Base-by-base conservation (phyloP, 306 rosid genomes). In the Medicago lupulina region DNA sequence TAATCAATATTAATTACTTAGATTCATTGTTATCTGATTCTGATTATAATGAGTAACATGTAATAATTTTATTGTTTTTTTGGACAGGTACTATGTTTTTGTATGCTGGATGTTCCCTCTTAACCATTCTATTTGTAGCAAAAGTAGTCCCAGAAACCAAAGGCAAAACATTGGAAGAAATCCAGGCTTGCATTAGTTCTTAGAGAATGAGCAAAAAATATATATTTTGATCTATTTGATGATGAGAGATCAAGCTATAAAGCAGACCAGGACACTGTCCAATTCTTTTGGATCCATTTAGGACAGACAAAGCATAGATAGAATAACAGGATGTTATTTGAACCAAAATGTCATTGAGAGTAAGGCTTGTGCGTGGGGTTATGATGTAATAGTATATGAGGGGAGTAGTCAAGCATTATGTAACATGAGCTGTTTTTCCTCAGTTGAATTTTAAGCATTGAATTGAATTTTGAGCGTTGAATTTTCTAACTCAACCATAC, bases 121-220 rank as follows among this genome's bases (percentile, higher is more conserved):
- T 88, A 73, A 88, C 96, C 17, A 79, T 93, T 78, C 36, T 91
- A 47, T 91, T 93, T 79, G 97, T 88, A 50, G 87, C 89, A 16
- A 88, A 84, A 80, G 61, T 87, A 67, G 93, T 93, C 46, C 97
- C 97, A 67, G 98, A 93, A 83, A 93, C 98, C 80, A 93, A 89
- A 85, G 98, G 98, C 62, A 91, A 87, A 87, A 93, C 98, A 66
- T 85, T 91, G 13, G 98, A 93, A 83, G 96, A 93, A 76, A 89
- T 93, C 57, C 98, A 93, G 46, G 88, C 85, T 18, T 80, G 82
- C 82, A 87, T 91, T 60, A 81, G 84, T 80, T 79, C 86, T 74
- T 76, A 83, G 70, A 51, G 46, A 80, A 28, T 28, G 31, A 28
- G 31, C 31, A 28, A 28, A 28, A 28, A 1, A 23, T 23, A 23